Conservation (phyloP, 2,329 filamentous ascomycete species). For the Phyllosticta capitalensis region DNA sequence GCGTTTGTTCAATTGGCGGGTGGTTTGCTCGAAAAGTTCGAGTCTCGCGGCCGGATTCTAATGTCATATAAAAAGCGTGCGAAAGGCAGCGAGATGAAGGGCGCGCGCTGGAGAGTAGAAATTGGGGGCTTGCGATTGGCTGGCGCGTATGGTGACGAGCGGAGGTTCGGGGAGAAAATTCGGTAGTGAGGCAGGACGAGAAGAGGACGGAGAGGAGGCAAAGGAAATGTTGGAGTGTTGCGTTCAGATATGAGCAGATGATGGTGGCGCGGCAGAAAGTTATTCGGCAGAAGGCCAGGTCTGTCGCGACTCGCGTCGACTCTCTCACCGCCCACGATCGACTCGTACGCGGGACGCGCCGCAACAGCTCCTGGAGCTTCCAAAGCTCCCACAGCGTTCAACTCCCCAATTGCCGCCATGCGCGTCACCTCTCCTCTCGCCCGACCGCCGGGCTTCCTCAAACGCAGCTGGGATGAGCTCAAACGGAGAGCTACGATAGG, state of each 20-base stretch:
- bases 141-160: background rate
- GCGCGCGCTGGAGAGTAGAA: background rate
- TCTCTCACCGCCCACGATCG: background rate
- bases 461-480: conserved; percentile 50
- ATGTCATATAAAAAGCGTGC: conserved; percentile 21
- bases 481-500: conserved; percentile 46
- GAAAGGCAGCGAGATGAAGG: background rate
- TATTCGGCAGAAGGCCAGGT: background rate
- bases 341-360: background rate
- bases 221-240: background rate
- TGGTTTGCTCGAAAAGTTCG: conserved; percentile 21
- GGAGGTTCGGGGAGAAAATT: no score
- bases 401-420: background rate
- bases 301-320: background rate
- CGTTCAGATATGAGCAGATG: background rate
- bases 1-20: conserved; percentile 20
- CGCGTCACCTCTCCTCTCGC: background rate
- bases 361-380: background rate
- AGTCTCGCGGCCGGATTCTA: conserved; percentile 24
- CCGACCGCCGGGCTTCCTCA: conserved; percentile 42
- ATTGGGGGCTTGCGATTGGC: background rate
- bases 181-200: background rate
- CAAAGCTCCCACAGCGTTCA: no score
- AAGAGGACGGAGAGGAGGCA: background rate
- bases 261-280: background rate